Conservation (phyloP, 108 stramenopile genomes). For the Nitzschia sp. region DNA sequence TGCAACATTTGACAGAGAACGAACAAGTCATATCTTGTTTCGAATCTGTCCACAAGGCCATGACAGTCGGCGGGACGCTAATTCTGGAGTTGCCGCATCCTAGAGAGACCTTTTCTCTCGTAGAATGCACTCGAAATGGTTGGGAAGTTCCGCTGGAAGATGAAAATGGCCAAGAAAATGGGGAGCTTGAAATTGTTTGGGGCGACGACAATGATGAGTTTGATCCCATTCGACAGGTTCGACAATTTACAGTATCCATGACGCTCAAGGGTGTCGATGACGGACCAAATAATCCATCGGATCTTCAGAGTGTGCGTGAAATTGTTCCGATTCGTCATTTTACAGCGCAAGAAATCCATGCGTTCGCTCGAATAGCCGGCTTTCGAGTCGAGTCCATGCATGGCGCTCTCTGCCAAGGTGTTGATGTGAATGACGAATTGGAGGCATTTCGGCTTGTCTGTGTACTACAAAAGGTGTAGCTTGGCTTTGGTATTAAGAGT, state of each 20-base stretch:
- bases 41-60: slow-evolving; percentile 32
- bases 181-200: slow-evolving; percentile 79
- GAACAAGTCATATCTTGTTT: slow-evolving; percentile 74
- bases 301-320: slow-evolving; percentile 51
- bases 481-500: too few relatives aligned
- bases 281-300: slow-evolving; percentile 22
- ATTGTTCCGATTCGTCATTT: slow-evolving; percentile 82
- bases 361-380: slow-evolving; percentile 60
- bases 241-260: slow-evolving; percentile 75
- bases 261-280: slow-evolving; percentile 48
- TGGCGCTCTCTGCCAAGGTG: slow-evolving; percentile 68
- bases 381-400: slow-evolving; percentile 71
- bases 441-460: slow-evolving; percentile 83
- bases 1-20: slow-evolving; percentile 80
- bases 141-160: slow-evolving; percentile 78
- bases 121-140: slow-evolving; percentile 77
- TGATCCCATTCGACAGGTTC: slow-evolving; percentile 78
- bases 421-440: slow-evolving; percentile 72
- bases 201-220: slow-evolving; percentile 83
- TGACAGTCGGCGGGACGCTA: slow-evolving; percentile 59
- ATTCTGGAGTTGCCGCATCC: slow-evolving; percentile 85
- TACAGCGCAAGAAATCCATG: slow-evolving; percentile 82
- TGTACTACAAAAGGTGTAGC: slow-evolving; percentile 59
- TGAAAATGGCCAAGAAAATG: slow-evolving; percentile 62
- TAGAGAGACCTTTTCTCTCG: slow-evolving; percentile 77